phyloP scores from a whole-genome alignment of 2,329 filamentous ascomycete species.

The Camptophora hylomeconis region DNA sequence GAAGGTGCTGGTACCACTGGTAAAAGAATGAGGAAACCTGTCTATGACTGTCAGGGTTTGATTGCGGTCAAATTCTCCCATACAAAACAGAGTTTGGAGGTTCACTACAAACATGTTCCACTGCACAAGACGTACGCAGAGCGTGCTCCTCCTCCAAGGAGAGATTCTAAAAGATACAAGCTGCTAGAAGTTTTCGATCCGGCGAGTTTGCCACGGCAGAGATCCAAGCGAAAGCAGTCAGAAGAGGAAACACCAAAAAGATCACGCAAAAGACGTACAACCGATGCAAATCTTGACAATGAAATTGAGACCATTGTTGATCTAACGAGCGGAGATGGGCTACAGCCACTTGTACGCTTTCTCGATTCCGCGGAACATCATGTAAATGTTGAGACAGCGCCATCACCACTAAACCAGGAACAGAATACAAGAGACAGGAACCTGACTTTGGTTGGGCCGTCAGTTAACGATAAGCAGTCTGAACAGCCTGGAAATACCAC shows the following conservation, averaged over 20 bases:
- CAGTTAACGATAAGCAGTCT: too few species aligned
- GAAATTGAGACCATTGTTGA: neutral
- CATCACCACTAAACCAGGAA: neutral
- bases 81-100: constrained; percentile 14
- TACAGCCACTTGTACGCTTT: constrained; percentile 15
- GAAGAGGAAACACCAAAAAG: constrained; percentile 2
- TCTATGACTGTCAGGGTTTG: constrained; percentile 14
- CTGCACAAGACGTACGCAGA: constrained; percentile 15
- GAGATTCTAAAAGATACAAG: constrained; percentile 10
- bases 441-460: neutral
- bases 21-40: constrained; percentile 12
- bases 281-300: constrained; percentile 6
- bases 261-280: constrained; percentile 4
- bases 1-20: constrained; percentile 9
- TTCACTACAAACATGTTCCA: constrained; percentile 16
- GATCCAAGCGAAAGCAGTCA: constrained; percentile 4
- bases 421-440: constrained; percentile 1
- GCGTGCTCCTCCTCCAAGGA: constrained; percentile 12
- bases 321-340: constrained; percentile 3
- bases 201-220: constrained; percentile 8
- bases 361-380: constrained; percentile 9
- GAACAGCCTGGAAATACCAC: neutral
- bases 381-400: neutral
- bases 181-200: constrained; percentile 15
- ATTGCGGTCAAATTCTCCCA: constrained; percentile 16